Percentiles rank a stretch among this genome's conserved stretches.
These are phyloP conservation scores for Hibiscus tridactylites DNA, from an alignment of 345 rosid genomes.

Conservation along the genomic window DNA sequence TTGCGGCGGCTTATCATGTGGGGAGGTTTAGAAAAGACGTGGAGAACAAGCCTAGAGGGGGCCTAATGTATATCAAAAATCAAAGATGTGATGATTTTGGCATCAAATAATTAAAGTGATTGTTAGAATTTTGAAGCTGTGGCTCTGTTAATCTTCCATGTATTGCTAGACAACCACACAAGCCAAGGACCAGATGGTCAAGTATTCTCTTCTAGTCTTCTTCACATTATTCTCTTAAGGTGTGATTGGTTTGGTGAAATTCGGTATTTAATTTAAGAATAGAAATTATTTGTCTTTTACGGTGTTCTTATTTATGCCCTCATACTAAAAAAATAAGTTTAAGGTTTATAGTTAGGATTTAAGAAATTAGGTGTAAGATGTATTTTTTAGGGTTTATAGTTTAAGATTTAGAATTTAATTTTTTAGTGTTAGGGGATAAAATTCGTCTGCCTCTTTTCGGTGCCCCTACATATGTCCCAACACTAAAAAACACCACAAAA, in stretches of 20 bases:
- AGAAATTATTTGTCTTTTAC: no score
- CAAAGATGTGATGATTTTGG: not conserved
- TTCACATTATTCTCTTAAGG: not conserved
- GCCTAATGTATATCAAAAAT: not conserved
- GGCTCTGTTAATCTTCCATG: not conserved
- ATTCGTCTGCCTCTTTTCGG: no score
- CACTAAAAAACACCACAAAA: no score
- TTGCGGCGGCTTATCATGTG: constrained; percentile 7
- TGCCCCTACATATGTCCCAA: no score
- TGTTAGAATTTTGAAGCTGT: not conserved
- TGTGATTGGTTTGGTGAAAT: not conserved
- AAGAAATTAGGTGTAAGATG: no score
- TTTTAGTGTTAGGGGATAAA: no score
- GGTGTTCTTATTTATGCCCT: no score
- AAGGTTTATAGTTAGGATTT: no score
- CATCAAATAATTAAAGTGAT: constrained; percentile 5
- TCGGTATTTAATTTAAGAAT: no score
- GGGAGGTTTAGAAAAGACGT: not conserved
- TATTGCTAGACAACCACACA: not conserved
- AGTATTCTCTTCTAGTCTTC: not conserved
- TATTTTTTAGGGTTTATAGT: no score
- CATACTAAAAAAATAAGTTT: no score
- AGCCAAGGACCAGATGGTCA: not conserved
- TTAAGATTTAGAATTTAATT: no score
- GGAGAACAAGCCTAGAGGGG: not conserved